Conservation (phyloP, 768 basidiomycete species). For the Trametes maxima region DNA sequence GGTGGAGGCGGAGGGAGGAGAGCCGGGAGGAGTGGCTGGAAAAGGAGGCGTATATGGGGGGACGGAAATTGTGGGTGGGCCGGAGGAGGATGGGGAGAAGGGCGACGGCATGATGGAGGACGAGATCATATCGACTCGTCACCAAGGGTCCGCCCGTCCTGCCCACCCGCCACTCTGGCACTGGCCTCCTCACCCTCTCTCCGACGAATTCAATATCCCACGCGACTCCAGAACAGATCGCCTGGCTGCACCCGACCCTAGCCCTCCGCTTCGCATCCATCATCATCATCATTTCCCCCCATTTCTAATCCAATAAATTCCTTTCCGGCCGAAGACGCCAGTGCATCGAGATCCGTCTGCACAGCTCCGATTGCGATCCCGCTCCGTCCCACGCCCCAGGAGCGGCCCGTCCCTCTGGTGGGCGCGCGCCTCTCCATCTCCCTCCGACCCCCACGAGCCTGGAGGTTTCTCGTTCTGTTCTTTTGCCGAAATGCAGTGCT, state of each 20-base stretch:
- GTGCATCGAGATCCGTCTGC: slow-evolving; percentile 10
- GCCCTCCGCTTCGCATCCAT: slow-evolving; percentile 4
- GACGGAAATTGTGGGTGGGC: slow-evolving; percentile 16
- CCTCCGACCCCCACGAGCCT: background rate
- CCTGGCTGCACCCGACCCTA: slow-evolving; percentile 1
- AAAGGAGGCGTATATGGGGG: slow-evolving; percentile 25
- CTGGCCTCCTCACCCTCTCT: slow-evolving; percentile 8
- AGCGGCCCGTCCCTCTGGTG: slow-evolving; percentile 1
- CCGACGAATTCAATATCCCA: slow-evolving; percentile 24
- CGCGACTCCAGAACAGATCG: slow-evolving; percentile 24
- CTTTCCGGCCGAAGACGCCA: background rate
- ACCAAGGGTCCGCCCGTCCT: slow-evolving; percentile 29
- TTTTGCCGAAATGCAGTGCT: slow-evolving; percentile 12
- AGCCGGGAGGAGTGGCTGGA: slow-evolving; percentile 24
- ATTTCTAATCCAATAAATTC: slow-evolving; percentile 5
- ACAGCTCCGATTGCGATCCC: slow-evolving; percentile 15
- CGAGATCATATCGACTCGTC: slow-evolving; percentile 28
- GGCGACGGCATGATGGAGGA: slow-evolving; percentile 29
- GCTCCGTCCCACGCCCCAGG: background rate
- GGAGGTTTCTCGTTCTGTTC: background rate
- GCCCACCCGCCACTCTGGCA: background rate
- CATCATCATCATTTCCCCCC: slow-evolving; percentile 15
- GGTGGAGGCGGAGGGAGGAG: slow-evolving; percentile 24
- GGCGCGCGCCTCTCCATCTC: background rate
- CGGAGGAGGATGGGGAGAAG: slow-evolving; percentile 27